These are phyloP conservation scores for Monosporascus sp. DNA, from an alignment of 2,329 filamentous ascomycete species.

Conservation along the genomic window DNA sequence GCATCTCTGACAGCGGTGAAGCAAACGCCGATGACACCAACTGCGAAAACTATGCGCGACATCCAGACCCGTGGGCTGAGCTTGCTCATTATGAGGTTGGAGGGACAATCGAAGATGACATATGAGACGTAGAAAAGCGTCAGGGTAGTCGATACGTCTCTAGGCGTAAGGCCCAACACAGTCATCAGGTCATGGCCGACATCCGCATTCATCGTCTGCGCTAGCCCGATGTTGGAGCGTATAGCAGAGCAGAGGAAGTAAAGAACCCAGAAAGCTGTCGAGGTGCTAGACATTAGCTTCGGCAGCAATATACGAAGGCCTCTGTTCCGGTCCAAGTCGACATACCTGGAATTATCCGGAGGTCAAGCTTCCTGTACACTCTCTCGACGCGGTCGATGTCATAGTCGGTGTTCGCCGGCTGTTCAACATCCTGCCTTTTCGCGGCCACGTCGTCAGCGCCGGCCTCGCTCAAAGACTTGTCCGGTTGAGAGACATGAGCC, in stretches of 20 bases:
- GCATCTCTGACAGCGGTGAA: slow-evolving; percentile 76
- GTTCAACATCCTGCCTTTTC: slow-evolving; percentile 9
- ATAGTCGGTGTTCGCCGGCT: slow-evolving; percentile 28
- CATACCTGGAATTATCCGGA: slow-evolving; percentile 54
- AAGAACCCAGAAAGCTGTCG: slow-evolving; percentile 73
- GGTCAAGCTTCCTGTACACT: slow-evolving; percentile 54
- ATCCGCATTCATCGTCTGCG: slow-evolving; percentile 84
- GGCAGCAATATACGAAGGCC: too few species aligned
- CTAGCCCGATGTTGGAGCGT: slow-evolving; percentile 83
- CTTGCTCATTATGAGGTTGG: slow-evolving; percentile 82
- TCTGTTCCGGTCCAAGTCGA: background rate
- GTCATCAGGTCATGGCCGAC: slow-evolving; percentile 69
- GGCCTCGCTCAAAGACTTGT: slow-evolving; percentile 22
- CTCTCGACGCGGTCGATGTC: slow-evolving; percentile 47
- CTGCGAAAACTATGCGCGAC: slow-evolving; percentile 82
- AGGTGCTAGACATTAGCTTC: slow-evolving; percentile 1
- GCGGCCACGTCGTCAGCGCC: slow-evolving; percentile 11
- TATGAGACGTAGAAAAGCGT: slow-evolving; percentile 91
- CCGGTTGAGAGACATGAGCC: slow-evolving; percentile 33
- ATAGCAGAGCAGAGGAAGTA: slow-evolving; percentile 93
- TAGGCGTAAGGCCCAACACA: slow-evolving; percentile 62
- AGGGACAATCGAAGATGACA: slow-evolving; percentile 83
- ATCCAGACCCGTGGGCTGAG: slow-evolving; percentile 87
- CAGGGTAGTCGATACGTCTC: slow-evolving; percentile 77
- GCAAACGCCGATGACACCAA: slow-evolving; percentile 77